Base-by-base conservation (phyloP, 768 basidiomycete genomes). In the Tylopilus cervinicoccineus region DNA sequence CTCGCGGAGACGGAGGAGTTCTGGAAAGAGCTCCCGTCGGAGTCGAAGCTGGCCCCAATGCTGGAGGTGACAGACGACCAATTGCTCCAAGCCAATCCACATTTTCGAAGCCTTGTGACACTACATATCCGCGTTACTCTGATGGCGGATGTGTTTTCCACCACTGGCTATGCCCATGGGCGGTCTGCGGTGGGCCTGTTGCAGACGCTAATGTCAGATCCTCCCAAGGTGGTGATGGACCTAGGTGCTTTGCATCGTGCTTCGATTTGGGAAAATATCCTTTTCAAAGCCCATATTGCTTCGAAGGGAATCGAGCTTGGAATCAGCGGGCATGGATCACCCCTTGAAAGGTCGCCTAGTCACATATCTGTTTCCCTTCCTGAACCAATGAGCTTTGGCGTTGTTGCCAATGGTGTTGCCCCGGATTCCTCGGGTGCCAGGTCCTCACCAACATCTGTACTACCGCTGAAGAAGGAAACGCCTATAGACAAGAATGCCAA, bases 61-160 rank as follows among this genome's bases (percentile, higher is more conserved):
- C 66, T 88, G n/a, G 82, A 88, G 40, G 55, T 46, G 38, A 43
- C 51, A 76, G 82, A 68, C 20, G 75, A 75, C 39, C 72, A 80
- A 17, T 67, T 74, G 38, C 63, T 68, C 11, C 66, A 71, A 28
- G 76, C 79, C 10, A 89, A 89, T 60, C 65, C 70, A 20, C 70
- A 72, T 24, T 94, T 95, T 73, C 78, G 89, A 27, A 75, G 71
- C 53, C 75, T 95, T 8, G 77, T 91, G 38, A 77, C 81, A 16
- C 71, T 95, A 24, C 82, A 92, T 55, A 84, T 89, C 34, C 83
- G 88, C 17, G 76, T 92, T 45, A 86, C 86, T 17, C 71, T 94
- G 34, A 80, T 96, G 43, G 87, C 88, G 7, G 93, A 96, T 57
- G 82, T 93, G 16, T 93, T 93, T 66, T 78, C 84, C 6, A 89